Conservation (phyloP, 108 stramenopile genomes). For the Discostella pseudostelligera region DNA sequence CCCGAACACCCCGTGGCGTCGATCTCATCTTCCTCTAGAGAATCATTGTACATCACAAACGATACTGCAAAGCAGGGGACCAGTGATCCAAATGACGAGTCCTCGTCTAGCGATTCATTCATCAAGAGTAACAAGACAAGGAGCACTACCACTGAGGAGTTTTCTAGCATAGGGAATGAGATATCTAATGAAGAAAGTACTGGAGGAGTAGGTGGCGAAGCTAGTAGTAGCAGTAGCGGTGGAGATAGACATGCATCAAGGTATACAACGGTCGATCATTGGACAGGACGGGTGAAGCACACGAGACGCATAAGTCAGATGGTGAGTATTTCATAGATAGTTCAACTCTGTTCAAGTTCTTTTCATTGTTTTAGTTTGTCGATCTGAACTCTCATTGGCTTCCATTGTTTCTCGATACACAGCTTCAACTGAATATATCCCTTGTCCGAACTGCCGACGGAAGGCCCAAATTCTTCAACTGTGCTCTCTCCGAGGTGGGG, state of each 20-base stretch:
- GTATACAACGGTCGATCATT: slow-evolving; percentile 47
- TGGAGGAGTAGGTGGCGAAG: not conserved
- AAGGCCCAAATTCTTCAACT: slow-evolving; percentile 82
- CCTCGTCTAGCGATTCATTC: slow-evolving; percentile 27
- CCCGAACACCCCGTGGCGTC: slow-evolving; percentile 9
- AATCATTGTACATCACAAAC: not conserved
- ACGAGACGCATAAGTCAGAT: slow-evolving; percentile 41
- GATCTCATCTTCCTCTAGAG: slow-evolving; percentile 6
- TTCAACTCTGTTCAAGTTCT: not conserved
- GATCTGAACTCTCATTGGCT: not conserved
- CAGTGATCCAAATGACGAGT: not conserved
- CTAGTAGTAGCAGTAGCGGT: not conserved
- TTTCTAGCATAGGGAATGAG: slow-evolving; percentile 26
- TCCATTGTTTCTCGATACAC: slow-evolving; percentile 3
- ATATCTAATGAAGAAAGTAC: slow-evolving; percentile 14
- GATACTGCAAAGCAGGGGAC: not conserved
- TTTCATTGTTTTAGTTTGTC: not conserved
- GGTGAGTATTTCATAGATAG: slow-evolving; percentile 33
- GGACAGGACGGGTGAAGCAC: slow-evolving; percentile 59
- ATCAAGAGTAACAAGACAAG: slow-evolving; percentile 7
- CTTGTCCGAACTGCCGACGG: slow-evolving; percentile 67
- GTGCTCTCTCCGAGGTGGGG: slow-evolving; percentile 53
- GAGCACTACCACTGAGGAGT: slow-evolving; percentile 8
- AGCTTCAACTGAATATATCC: slow-evolving; percentile 72
- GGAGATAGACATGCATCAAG: slow-evolving; percentile 2